Evolutionary conservation across 345 rosid genomes (phyloP), one percentile per base, ranked within the genome.

Genomic region (Trapa bicornis): DNA sequence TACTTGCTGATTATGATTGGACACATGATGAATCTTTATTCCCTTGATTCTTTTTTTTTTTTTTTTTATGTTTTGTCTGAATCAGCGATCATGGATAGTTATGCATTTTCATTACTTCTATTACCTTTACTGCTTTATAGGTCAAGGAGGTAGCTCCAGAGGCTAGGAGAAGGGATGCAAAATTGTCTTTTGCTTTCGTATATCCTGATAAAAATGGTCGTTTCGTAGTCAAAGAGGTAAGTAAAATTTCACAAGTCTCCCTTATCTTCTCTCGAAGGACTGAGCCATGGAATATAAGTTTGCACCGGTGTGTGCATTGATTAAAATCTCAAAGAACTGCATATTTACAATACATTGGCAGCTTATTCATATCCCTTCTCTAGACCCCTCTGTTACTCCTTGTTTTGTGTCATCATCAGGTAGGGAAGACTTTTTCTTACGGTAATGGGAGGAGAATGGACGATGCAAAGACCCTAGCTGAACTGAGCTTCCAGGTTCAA

Each of bases 61-160:
- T 54, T 54, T 54, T 5, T 32, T n/a, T 39, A 22, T 54, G n/a
- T 22, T n/a, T 54, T n/a, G 33, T 32, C 11, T 54, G 16, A 54
- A 22, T 8, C 37, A 58, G 62, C 8, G 29, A 58, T 39, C 42
- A 39, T 6, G 42, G 42, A 6, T 6, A 39, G 42, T 39, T 39
- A 39, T 39, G 6, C 42, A 39, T 39, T 39, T 39, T 3, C 42
- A 39, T 39, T 39, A 22, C 6, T 39, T 37, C 10, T 57, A 16
- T 38, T 48, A 16, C 16, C 36, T 56, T 15, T 41, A 37, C 33
- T 67, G 58, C 61, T 56, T 32, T 72, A 52, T 32, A 29, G 99
- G 96, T 93, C 47, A 88, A 87, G 76, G 99, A 93, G 83, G 95
- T 93, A 47, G 87, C 88, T 65, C 86, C 89, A 2, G 95, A 87